Percentiles rank a stretch among this genome's conserved stretches.
Conservation (phyloP, 2,329 filamentous ascomycete genomes). For the Xylaria sp. region DNA sequence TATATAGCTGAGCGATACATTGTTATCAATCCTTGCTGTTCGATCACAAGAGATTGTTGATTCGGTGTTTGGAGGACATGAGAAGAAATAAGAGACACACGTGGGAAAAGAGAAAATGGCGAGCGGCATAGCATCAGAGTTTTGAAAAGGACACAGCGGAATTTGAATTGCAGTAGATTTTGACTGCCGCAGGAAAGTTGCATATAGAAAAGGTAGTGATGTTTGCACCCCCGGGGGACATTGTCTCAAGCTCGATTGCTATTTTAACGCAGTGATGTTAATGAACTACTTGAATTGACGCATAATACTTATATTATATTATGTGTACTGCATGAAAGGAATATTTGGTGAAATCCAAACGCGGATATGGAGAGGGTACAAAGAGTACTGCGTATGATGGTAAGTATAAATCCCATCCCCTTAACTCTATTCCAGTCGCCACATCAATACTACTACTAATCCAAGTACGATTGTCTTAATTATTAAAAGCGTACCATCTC, state of each 20-base stretch:
- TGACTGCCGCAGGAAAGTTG: conserved; percentile 14
- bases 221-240: neutral
- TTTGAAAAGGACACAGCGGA: conserved; percentile 10
- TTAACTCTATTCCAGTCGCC: neutral
- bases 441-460: neutral
- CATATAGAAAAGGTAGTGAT: conserved; percentile 26
- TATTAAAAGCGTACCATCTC: neutral
- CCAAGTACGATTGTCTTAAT: neutral
- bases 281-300: neutral
- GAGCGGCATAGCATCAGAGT: conserved; percentile 5
- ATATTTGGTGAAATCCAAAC: too few species aligned
- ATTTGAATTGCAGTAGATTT: conserved; percentile 19
- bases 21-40: conserved; percentile 46
- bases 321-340: neutral
- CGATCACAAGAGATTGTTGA: conserved; percentile 48
- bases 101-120: neutral
- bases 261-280: neutral
- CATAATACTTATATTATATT: conserved; percentile 10
- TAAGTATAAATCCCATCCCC: neutral
- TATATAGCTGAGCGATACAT: conserved; percentile 46
- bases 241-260: neutral
- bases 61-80: conserved; percentile 43
- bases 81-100: conserved; percentile 20
- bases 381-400: neutral
- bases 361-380: too few species aligned